Evolutionary conservation across 2,329 filamentous ascomycete genomes (phyloP), one percentile per base, ranked within the genome.

Genomic region (Exophiala oligosperma): DNA sequence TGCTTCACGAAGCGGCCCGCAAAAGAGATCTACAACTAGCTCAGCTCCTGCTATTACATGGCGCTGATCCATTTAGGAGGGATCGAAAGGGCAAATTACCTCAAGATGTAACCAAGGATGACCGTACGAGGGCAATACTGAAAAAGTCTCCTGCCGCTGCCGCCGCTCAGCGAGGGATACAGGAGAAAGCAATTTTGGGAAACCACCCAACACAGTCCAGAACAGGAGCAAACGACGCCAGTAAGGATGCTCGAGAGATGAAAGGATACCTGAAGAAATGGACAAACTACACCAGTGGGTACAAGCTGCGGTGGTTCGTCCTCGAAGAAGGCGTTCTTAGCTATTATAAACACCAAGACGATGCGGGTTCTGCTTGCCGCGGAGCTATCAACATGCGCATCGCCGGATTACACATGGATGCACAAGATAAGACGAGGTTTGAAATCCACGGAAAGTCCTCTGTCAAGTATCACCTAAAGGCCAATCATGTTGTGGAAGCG

Each of bases 331-430:
- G 94, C 11, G 93, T 99, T 11, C 76, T 99, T 65, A 97, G 94
- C 74, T 99, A 99, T 77, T 99, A 97, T 79, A 99, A 99, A 76
- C 91, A 97, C 73, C 94, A 99, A 76, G 94, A 99, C 71, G 94
- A 99, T 72, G 91, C 92, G 32, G 94, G 92, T 24, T 96, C 92
- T 52, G 94, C 94, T 56, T 99, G 94, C 72, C 91, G 94, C 62
- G 94, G 94, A 59, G 94, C 94, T 52, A 99, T 99, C 76, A 97
- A 97, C 73, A 99, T 99, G 92, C 89, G 89, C 61, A 99, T 99
- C 66, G 94, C 94, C 24, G 88, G 87, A 69, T 82, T 99, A 29
- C 89, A 93, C 74, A 97, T 99, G 92, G 95, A 95, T 70, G 84
- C 93, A 0, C 92, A 97, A 66, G 94, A 99, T 72, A 99, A 97